Conservation (phyloP, 2,329 filamentous ascomycete species). For the Colletotrichum brevisporum region DNA sequence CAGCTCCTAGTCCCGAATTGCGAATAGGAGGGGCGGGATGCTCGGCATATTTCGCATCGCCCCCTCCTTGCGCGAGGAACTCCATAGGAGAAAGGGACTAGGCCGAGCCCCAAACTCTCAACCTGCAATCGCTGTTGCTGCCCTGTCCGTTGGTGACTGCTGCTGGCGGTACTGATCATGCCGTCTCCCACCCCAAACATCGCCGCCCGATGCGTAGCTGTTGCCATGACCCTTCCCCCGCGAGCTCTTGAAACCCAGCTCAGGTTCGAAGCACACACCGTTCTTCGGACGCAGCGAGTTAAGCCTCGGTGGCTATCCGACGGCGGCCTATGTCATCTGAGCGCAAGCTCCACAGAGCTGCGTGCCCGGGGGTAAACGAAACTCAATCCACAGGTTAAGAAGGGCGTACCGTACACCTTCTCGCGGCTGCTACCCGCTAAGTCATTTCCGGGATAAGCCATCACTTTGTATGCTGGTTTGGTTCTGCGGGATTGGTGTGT, state of each 20-base stretch:
- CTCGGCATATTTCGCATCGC: conserved; percentile 29
- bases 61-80: background rate
- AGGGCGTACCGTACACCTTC: conserved; percentile 4
- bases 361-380: conserved; percentile 23
- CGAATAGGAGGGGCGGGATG: conserved; percentile 34
- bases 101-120: conserved; percentile 34
- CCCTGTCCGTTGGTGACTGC: background rate
- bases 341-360: conserved; percentile 28
- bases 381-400: conserved; percentile 16
- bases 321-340: conserved; percentile 31
- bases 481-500: background rate
- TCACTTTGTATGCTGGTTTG: background rate
- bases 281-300: conserved; percentile 22
- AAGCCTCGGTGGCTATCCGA: conserved; percentile 32
- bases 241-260: conserved; percentile 35
- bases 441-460: background rate
- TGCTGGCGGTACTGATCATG: background rate
- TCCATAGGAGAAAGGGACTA: conserved; percentile 28
- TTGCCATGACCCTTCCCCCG: conserved; percentile 11
- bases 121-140: conserved; percentile 4
- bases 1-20: conserved; percentile 3
- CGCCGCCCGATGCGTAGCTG: conserved; percentile 14
- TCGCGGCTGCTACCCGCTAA: conserved; percentile 2
- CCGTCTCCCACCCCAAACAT: conserved; percentile 1
- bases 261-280: conserved; percentile 24